Conservation (phyloP, 202 grass and related monocot species). For the Brachypodium distachyon region DNA sequence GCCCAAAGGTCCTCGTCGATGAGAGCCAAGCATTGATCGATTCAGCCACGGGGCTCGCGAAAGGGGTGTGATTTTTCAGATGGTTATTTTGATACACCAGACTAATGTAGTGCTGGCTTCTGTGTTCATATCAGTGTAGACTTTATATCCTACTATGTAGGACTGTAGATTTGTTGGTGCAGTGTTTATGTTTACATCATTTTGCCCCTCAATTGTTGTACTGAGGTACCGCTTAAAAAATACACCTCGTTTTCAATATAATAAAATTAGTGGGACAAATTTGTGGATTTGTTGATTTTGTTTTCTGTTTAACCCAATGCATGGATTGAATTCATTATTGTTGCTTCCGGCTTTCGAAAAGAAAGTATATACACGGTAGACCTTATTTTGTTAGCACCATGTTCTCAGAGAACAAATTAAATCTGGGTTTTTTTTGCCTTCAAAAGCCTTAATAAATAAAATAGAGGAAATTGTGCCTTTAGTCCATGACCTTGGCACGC, state of each 20-base stretch:
- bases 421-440: too few relatives aligned
- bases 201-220: not conserved
- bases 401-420: too few relatives aligned
- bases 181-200: not conserved
- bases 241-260: not conserved
- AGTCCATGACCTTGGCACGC: too few relatives aligned
- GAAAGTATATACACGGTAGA: not conserved
- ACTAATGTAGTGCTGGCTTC: not conserved
- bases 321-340: not conserved
- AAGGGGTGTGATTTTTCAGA: slow-evolving; percentile 32
- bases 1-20: slow-evolving; percentile 54
- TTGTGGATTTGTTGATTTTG: not conserved
- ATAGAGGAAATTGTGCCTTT: too few relatives aligned
- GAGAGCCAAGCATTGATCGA: slow-evolving; percentile 52
- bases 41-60: slow-evolving; percentile 54
- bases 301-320: not conserved
- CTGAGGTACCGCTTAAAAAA: not conserved
- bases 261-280: not conserved
- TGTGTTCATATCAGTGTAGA: not conserved
- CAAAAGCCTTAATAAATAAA: too few relatives aligned
- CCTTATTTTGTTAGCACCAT: too few relatives aligned
- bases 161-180: not conserved
- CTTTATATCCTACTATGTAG: not conserved
- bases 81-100: not conserved
- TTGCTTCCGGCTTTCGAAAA: not conserved